A percentile compares a stretch with the other conserved stretches of the same genome.
Conservation (phyloP, 371 early-diverging fungal genomes). For the Mucor racemosus region DNA sequence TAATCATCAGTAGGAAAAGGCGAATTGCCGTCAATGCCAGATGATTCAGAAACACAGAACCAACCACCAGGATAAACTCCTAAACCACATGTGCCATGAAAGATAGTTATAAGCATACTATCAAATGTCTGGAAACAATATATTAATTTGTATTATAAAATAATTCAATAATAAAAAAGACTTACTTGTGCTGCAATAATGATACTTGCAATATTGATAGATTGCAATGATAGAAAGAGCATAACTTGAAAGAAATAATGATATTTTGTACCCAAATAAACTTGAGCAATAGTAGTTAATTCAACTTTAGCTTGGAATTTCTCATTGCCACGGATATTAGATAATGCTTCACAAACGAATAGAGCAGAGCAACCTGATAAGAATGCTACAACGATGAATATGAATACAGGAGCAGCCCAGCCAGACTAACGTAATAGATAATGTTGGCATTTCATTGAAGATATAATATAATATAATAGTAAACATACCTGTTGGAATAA, state of each 20-base stretch:
- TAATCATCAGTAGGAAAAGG: constrained; percentile 56
- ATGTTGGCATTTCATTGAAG: neutral
- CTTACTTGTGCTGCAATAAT: constrained; percentile 63
- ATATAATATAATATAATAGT: neutral
- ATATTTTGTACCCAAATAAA: constrained; percentile 58
- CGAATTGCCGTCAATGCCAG: constrained; percentile 29
- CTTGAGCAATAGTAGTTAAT: constrained; percentile 60
- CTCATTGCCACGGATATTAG: constrained; percentile 78
- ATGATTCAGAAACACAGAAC: constrained; percentile 33
- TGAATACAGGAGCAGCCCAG: constrained; percentile 50
- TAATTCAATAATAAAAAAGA: neutral
- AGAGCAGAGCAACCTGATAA: constrained; percentile 61
- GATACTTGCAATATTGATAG: constrained; percentile 65
- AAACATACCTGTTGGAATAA: constrained; percentile 45
- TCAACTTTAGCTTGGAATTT: constrained; percentile 65
- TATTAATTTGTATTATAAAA: neutral
- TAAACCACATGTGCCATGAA: constrained; percentile 48
- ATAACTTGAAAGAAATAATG: constrained; percentile 59
- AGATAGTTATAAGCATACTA: constrained; percentile 47
- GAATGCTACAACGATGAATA: constrained; percentile 48
- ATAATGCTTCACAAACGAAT: constrained; percentile 81
- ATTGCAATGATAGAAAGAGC: constrained; percentile 62
- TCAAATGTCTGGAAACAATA: constrained; percentile 39
- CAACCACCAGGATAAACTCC: constrained; percentile 47
- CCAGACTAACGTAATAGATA: constrained; percentile 35